Percentiles rank a stretch among this genome's conserved stretches.
phyloP scores from a whole-genome alignment of 1,139 yeast genomes.

The Candida gigantensis region DNA sequence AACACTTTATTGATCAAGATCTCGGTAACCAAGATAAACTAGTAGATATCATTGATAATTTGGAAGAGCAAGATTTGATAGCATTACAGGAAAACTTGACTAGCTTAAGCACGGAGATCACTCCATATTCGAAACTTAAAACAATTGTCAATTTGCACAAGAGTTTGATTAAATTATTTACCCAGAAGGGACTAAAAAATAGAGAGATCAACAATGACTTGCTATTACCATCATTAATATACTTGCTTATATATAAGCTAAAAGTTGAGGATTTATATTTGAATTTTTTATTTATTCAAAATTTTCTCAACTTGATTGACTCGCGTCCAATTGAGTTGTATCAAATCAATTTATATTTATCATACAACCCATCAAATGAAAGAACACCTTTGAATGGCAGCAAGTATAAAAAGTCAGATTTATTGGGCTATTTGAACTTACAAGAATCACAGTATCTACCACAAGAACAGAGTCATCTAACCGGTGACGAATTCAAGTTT shows the following conservation, averaged over 20 bases:
- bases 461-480: conserved; percentile 10
- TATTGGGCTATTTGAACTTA: conserved; percentile 31
- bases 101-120: conserved; percentile 19
- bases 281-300: conserved; percentile 39
- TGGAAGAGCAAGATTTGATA: conserved; percentile 15
- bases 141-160: conserved; percentile 36
- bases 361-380: conserved; percentile 22
- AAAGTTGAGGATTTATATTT: conserved; percentile 32
- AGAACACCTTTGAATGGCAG: conserved; percentile 10
- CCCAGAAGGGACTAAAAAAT: conserved; percentile 20
- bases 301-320: conserved; percentile 37
- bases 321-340: conserved; percentile 29
- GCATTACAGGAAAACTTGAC: conserved; percentile 14
- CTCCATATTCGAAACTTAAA: conserved; percentile 37
- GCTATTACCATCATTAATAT: conserved; percentile 42
- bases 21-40: conserved; percentile 19
- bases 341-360: conserved; percentile 16
- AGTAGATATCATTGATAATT: conserved; percentile 17
- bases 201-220: conserved; percentile 40
- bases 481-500: conserved; percentile 19
- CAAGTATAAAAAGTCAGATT: conserved; percentile 17
- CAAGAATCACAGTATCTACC: conserved; percentile 11
- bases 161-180: conserved; percentile 26
- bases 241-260: conserved; percentile 31
- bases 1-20: conserved; percentile 29